Base-by-base conservation (phyloP, 1,139 yeast genomes). In the Ogataea hybrid region DNA sequence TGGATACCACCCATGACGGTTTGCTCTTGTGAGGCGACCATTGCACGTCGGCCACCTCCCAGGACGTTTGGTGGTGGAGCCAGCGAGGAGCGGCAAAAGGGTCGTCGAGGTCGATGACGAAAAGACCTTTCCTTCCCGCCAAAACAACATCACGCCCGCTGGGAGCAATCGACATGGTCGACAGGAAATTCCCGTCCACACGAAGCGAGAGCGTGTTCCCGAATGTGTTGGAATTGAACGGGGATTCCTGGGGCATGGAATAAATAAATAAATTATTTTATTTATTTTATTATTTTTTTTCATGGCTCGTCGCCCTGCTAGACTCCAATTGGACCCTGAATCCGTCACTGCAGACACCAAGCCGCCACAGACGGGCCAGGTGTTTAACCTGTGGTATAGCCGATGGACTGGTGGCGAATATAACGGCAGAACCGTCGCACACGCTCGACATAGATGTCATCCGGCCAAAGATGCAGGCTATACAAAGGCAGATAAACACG, bases 31-130 rank as follows among this genome's bases (percentile, higher is more conserved):
- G 95, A 0, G 97, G 97, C 3, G 95, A 87, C 97, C 98, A 92
- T 61, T 92, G 97, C 1, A 90, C 97, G 61, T 92, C 97, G 0
- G 98, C 97, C 2, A 92, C 98, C 62, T 92, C 97, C 98, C 98
- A 94, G 0, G 95, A 82, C 0, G 97, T 90, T 25, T 81, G 73
- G 59, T 92, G 97, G 44, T 83, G 95, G 21, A 92, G 73, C 89
- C 95, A 87, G 46, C 98, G 69, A 0, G 98, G 98, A 1, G 96
- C 89, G 0, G 94, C 81, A 63, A 88, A 90, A 0, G 97, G 97
- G 62, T 92, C 96, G 56, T 92, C 96, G 36, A 92, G 64, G 63
- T 92, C 97, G n/a, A 92, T 82, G 35, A 92, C 80, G 58, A 82
- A 86, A 14, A 92, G 69, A 0, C 98, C 98, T 46, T 84, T 73